phyloP scores from a whole-genome alignment of 768 basidiomycete genomes.

The Cantharellus cinnabarinus region DNA sequence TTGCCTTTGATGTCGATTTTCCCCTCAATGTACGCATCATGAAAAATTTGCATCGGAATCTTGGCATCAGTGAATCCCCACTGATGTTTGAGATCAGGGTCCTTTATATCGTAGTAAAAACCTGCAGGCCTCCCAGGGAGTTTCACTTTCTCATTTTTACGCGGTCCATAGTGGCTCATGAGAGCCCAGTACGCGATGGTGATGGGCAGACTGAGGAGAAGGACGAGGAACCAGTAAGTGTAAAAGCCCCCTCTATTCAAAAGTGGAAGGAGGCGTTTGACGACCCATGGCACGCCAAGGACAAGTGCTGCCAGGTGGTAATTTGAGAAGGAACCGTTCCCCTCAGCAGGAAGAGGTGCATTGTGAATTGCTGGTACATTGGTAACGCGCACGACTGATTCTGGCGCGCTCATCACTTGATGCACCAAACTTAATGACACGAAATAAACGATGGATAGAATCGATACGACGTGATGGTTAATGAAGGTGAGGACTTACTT shows the following conservation, averaged over 20 bases:
- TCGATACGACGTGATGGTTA: not conserved
- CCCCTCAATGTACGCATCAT: conserved; percentile 92
- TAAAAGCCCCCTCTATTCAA: conserved; percentile 70
- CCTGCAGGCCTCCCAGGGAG: conserved; percentile 74
- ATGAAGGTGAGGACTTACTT: no score
- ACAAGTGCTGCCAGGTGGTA: conserved; percentile 55
- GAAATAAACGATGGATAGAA: no score
- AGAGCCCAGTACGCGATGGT: conserved; percentile 78
- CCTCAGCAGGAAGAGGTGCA: conserved; percentile 68
- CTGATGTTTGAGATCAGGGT: conserved; percentile 52
- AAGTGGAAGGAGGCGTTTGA: conserved; percentile 66
- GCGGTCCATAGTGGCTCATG: conserved; percentile 59
- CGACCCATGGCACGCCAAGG: conserved; percentile 59
- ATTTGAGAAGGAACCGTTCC: conserved; percentile 71
- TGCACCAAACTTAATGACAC: no score
- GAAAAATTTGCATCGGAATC: conserved; percentile 94
- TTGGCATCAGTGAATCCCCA: conserved; percentile 64
- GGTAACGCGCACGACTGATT: conserved; percentile 20
- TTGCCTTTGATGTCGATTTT: conserved; percentile 91
- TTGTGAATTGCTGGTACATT: conserved; percentile 63
- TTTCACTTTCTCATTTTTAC: conserved; percentile 67
- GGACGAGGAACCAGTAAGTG: conserved; percentile 62
- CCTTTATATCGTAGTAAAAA: conserved; percentile 80
- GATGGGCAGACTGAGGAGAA: conserved; percentile 55
- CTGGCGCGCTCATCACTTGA: no score